phyloP scores from a whole-genome alignment of 495 filamentous ascomycete species.

The Penicillium turbatum region DNA sequence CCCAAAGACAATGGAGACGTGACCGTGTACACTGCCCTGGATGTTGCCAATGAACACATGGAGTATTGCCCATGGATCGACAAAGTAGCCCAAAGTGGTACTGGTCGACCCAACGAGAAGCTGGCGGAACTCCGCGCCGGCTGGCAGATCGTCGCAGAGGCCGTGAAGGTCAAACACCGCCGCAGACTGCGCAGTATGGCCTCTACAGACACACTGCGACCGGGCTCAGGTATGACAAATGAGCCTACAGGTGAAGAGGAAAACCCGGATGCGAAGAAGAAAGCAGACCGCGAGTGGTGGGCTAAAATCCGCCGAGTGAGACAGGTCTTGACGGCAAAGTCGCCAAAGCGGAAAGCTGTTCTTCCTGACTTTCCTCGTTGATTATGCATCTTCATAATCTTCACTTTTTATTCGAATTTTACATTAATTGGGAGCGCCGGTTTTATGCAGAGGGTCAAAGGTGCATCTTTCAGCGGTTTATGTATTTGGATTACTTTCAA shows the following conservation, averaged over 20 bases:
- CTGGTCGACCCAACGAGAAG: constrained; percentile 32
- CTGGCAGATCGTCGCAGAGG: constrained; percentile 43
- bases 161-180: constrained; percentile 39
- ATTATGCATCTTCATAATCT: constrained; percentile 7
- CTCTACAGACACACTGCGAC: constrained; percentile 20
- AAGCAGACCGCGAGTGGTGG: constrained; percentile 50
- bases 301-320: constrained; percentile 47
- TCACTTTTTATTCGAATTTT: constrained; percentile 9
- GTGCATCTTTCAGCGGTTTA: constrained; percentile 14
- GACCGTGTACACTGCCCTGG: constrained; percentile 57
- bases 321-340: constrained; percentile 44
- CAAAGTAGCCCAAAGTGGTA: constrained; percentile 51
- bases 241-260: constrained; percentile 23
- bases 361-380: background rate
- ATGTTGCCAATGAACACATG: constrained; percentile 65
- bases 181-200: constrained; percentile 30
- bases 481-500: background rate
- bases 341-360: constrained; percentile 29
- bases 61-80: constrained; percentile 82
- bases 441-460: constrained; percentile 7
- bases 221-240: constrained; percentile 21
- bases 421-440: background rate
- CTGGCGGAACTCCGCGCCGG: constrained; percentile 35
- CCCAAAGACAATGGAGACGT: constrained; percentile 51
- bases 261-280: constrained; percentile 35